Evolutionary conservation across 2,329 filamentous ascomycete species (phyloP).

Genomic region (Exophiala lecanii-corni): DNA sequence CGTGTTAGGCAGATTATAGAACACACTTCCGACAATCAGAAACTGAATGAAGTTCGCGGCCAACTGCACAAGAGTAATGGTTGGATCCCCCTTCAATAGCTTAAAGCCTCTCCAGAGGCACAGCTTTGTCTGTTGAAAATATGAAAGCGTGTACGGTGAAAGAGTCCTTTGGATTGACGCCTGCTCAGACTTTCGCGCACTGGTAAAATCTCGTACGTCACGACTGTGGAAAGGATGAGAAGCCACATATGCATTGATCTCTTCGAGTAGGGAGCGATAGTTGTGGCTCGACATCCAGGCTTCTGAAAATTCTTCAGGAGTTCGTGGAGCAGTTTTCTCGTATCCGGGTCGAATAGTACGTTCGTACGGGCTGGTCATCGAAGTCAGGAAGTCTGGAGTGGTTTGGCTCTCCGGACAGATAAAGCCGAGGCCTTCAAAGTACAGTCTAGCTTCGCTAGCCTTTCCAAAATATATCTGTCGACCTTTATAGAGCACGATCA

Average conservation of each 20-base stretch:
- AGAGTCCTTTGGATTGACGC: constrained; percentile 35
- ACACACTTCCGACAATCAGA: constrained; percentile 74
- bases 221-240: constrained; percentile 2
- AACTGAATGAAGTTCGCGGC: constrained; percentile 49
- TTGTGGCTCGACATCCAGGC: constrained; percentile 42
- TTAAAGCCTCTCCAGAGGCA: constrained; percentile 58
- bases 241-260: constrained; percentile 11
- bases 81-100: constrained; percentile 60
- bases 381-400: constrained; percentile 65
- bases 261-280: constrained; percentile 20
- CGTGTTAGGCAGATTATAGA: constrained; percentile 66
- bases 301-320: constrained; percentile 61
- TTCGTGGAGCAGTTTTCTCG: constrained; percentile 61
- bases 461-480: constrained; percentile 72
- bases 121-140: constrained; percentile 51
- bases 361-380: constrained; percentile 61
- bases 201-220: constrained; percentile 18
- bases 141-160: constrained; percentile 53
- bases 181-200: constrained; percentile 33
- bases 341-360: constrained; percentile 53
- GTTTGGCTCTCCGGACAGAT: constrained; percentile 63
- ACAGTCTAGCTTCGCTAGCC: constrained; percentile 54
- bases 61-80: constrained; percentile 60
- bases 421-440: constrained; percentile 67
- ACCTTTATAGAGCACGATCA: constrained; percentile 64